Percentiles rank a stretch among this genome's conserved stretches.
Conservation (phyloP, 345 rosid genomes). For the Boechera retrofracta region DNA sequence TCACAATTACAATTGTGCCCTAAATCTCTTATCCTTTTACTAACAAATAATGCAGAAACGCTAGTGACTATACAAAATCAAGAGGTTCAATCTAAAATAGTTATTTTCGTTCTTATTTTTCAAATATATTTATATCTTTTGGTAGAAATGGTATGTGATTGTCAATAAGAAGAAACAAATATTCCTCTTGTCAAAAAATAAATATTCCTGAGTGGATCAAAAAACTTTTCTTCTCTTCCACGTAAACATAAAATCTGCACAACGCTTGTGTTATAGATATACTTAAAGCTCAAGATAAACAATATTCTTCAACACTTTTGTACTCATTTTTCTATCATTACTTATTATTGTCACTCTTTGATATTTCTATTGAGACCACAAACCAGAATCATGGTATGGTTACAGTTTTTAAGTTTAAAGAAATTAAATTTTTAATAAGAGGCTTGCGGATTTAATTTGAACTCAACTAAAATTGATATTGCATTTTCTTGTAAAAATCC, state of each 20-base stretch:
- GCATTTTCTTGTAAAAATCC: not conserved
- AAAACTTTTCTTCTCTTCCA: slow-evolving; percentile 34
- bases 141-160: not conserved
- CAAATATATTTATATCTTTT: not conserved
- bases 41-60: not conserved
- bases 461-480: not conserved
- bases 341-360: slow-evolving; percentile 27
- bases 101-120: not conserved
- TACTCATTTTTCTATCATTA: slow-evolving; percentile 30
- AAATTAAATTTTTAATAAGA: not conserved
- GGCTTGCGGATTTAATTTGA: not conserved
- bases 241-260: slow-evolving; percentile 39
- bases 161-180: slow-evolving; percentile 37
- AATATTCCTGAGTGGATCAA: not conserved
- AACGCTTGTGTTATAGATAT: slow-evolving; percentile 20
- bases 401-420: not conserved
- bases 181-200: slow-evolving; percentile 18
- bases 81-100: not conserved
- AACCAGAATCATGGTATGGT: not conserved
- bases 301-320: slow-evolving; percentile 32
- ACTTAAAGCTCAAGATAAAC: slow-evolving; percentile 41
- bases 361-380: not conserved
- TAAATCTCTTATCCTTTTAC: not conserved
- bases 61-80: slow-evolving; percentile 2
- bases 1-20: slow-evolving; percentile 9